Evolutionary conservation across 129 eudicot species (phyloP), one percentile per base, ranked within the genome.

Genomic region (Daucus carota): DNA sequence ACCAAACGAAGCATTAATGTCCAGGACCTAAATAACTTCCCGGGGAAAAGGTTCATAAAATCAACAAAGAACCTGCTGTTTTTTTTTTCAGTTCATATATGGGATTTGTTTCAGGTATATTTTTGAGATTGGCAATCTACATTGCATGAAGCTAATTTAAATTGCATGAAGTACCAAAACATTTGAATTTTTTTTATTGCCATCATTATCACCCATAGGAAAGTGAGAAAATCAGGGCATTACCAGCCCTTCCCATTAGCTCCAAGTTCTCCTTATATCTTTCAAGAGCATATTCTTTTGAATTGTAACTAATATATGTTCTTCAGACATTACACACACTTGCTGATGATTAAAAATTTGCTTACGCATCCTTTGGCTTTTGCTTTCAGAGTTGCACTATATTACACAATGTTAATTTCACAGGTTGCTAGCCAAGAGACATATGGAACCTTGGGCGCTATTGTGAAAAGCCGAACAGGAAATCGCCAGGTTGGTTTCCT

Each of bases 361-460:
- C 45, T 38, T 70, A 24, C 3, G 33, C 74, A 70, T 70, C 28
- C 74, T 41, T 12, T 41, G 18, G n/a, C 31, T n/a, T 57, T 57
- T 2, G 3, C 48, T 20, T 70, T 70, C 22, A n/a, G 12, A 6
- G 50, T 11, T 38, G 29, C 74, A 22, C 32, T 41, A 10, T 14
- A 10, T 38, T 70, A 13, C 20, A 34, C 33, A 1, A 38, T 38
- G 32, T 70, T 70, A 0, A 40, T 70, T 70, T 40, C 50, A 41
- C 10, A 90, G 96, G 96, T 90, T 83, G 96, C 96, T 54, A 90
- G 88, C 83, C 96, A 90, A 77, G 92, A 87, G 81, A 90, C 90
- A 68, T 90, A 87, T 82, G 96, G 96, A 80, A 90, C 96, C 46
- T 82, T 90, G 85, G 96, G 96, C 41, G 96, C 96, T 75, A 90